phyloP scores from a whole-genome alignment of 768 basidiomycete species.

The Austroboletus festivus region DNA sequence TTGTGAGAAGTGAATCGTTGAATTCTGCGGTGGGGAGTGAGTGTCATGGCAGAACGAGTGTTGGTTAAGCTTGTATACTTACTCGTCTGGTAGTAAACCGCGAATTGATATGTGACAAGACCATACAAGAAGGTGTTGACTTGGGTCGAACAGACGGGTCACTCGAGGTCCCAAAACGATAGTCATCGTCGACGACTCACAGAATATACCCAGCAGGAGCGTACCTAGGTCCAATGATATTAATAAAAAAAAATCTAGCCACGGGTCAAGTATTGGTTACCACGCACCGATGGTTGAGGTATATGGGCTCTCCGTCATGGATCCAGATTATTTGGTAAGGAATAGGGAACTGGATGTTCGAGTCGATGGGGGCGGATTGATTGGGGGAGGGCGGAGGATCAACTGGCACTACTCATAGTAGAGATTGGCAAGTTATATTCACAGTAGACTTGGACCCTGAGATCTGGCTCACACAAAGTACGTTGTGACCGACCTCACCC shows the following conservation, averaged over 20 bases:
- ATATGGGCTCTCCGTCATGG: slow-evolving; percentile 4
- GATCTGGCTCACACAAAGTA: background rate
- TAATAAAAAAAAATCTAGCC: no score
- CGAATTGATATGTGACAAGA: slow-evolving; percentile 42
- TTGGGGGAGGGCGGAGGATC: background rate
- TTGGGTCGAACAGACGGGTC: background rate
- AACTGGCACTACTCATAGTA: background rate
- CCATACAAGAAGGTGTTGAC: slow-evolving; percentile 37
- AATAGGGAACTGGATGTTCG: background rate
- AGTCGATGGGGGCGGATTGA: background rate
- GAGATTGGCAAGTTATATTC: background rate
- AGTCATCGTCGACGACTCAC: slow-evolving; percentile 8
- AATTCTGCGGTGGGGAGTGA: slow-evolving; percentile 4
- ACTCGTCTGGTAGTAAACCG: slow-evolving; percentile 32
- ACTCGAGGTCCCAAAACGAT: background rate
- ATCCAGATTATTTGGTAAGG: background rate
- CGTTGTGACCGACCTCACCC: background rate
- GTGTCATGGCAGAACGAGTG: background rate
- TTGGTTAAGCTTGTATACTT: background rate
- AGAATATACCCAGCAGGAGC: slow-evolving; percentile 19
- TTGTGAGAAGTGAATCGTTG: slow-evolving; percentile 11
- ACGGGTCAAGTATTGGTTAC: background rate
- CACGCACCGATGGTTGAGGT: slow-evolving; percentile 5
- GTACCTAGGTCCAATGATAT: slow-evolving; percentile 12
- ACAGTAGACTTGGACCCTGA: background rate